These are phyloP conservation scores for Hyaloscypha finlandica DNA, from an alignment of 495 filamentous ascomycete genomes.

Conservation along the genomic window DNA sequence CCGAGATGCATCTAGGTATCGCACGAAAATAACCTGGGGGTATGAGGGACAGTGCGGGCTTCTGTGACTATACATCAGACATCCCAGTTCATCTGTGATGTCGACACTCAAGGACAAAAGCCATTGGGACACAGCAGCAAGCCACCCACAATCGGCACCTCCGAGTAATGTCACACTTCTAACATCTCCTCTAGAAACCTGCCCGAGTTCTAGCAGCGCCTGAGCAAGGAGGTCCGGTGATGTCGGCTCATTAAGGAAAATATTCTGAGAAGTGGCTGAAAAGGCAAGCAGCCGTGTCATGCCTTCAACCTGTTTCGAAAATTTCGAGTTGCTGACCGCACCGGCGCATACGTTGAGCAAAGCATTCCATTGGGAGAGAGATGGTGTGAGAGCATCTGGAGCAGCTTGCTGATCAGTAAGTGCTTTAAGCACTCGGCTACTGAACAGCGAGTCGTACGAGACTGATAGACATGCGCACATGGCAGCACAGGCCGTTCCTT, in stretches of 20 bases:
- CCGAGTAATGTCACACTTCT: background rate
- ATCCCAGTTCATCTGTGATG: background rate
- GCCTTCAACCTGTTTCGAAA: too few species aligned
- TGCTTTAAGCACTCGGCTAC: background rate
- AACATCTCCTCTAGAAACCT: background rate
- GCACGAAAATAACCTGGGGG: too few species aligned
- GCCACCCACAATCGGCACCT: background rate
- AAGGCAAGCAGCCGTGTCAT: too few species aligned
- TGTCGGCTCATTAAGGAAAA: background rate
- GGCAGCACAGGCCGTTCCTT: background rate
- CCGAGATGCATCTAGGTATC: too few species aligned
- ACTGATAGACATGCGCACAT: slow-evolving; percentile 9
- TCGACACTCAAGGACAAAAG: background rate
- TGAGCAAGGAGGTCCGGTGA: background rate
- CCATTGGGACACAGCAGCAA: slow-evolving; percentile 6
- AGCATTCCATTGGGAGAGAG: too few species aligned
- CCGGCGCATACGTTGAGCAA: too few species aligned
- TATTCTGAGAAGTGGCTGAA: too few species aligned
- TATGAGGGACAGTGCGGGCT: background rate
- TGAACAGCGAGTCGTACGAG: background rate
- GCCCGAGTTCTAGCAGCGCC: background rate
- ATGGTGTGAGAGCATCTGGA: background rate
- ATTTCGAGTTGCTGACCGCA: too few species aligned
- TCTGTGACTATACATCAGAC: background rate
- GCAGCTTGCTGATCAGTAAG: background rate